Percentiles rank a stretch among this genome's conserved stretches.
phyloP scores from a whole-genome alignment of 257 asterid genomes.

The Solanum chmielewskii region DNA sequence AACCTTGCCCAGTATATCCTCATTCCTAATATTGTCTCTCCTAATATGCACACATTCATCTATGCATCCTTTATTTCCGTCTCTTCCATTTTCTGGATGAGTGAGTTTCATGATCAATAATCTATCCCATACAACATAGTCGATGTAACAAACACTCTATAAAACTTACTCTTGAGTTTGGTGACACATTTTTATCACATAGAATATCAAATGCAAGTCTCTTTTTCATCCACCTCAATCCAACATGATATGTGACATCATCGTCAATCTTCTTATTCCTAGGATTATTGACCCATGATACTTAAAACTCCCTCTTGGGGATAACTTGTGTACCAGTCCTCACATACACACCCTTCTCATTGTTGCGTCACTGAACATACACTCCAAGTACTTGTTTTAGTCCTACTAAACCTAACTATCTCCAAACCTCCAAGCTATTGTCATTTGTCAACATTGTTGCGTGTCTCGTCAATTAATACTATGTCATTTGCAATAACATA shows the following conservation, averaged over 20 bases:
- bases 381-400: neutral
- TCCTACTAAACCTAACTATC: neutral
- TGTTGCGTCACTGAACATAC: neutral
- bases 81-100: neutral
- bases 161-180: neutral
- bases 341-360: neutral
- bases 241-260: neutral
- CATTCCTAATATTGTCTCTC: neutral
- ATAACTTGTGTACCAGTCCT: neutral
- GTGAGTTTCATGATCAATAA: neutral
- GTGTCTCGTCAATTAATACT: too few species aligned
- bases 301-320: neutral
- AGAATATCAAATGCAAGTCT: neutral
- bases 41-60: neutral
- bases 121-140: neutral
- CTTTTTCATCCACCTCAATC: neutral
- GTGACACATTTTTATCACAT: neutral
- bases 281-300: neutral
- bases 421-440: neutral
- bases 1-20: neutral
- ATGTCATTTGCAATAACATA: neutral
- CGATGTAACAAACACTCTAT: neutral
- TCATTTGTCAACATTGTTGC: neutral
- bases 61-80: neutral
- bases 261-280: neutral